Conservation (phyloP, 371 early-diverging fungal genomes). For the Rhizopus sp. region DNA sequence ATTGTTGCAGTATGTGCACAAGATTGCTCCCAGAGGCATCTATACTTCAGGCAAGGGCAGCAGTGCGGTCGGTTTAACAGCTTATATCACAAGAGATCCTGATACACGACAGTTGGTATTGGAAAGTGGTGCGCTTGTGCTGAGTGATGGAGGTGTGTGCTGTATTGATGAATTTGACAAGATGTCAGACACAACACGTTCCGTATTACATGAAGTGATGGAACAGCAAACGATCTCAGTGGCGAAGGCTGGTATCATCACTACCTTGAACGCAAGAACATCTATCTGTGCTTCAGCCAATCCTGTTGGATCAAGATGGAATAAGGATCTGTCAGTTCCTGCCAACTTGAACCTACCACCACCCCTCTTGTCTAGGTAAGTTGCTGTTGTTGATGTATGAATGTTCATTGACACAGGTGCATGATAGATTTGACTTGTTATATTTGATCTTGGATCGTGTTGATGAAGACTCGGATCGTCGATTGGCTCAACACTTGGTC, state of each 20-base stretch:
- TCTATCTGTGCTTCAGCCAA: slow-evolving; percentile 98
- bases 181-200: slow-evolving; percentile 96
- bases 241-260: slow-evolving; percentile 99
- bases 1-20: slow-evolving; percentile 93
- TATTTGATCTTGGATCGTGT: slow-evolving; percentile 93
- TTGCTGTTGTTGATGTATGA: background rate
- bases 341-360: slow-evolving; percentile 97
- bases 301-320: slow-evolving; percentile 96
- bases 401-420: slow-evolving; percentile 1
- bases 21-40: slow-evolving; percentile 96
- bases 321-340: slow-evolving; percentile 85
- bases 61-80: slow-evolving; percentile 99
- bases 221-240: slow-evolving; percentile 99
- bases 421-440: slow-evolving; percentile 91
- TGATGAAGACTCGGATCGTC: slow-evolving; percentile 85
- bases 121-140: slow-evolving; percentile 99
- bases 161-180: slow-evolving; percentile 99
- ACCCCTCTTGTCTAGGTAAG: slow-evolving; percentile 88
- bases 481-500: slow-evolving; percentile 87
- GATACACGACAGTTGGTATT: slow-evolving; percentile 97
- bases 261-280: slow-evolving; percentile 98
- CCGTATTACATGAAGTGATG: slow-evolving; percentile 99
- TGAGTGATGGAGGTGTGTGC: slow-evolving; percentile 98
- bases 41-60: slow-evolving; percentile 99
- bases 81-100: slow-evolving; percentile 97